These are phyloP conservation scores for Oryza meyeriana DNA, from an alignment of 176 grass and related monocot genomes.

Conservation along the genomic window DNA sequence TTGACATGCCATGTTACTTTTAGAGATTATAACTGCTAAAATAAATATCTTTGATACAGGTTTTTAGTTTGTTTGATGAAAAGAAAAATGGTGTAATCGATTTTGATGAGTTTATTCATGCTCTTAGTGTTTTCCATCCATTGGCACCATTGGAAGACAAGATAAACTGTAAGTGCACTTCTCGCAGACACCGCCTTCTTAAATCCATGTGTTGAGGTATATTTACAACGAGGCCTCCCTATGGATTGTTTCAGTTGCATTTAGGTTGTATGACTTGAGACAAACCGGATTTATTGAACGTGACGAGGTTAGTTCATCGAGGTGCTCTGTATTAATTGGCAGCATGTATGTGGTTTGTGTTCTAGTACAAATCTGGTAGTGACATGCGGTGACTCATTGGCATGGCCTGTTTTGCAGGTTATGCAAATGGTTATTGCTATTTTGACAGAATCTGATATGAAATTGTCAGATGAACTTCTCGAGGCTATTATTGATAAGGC, in stretches of 20 bases:
- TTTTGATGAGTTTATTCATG: slow-evolving; percentile 90
- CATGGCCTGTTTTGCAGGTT: slow-evolving; percentile 53
- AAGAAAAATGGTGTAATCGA: slow-evolving; percentile 88
- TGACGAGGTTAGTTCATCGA: slow-evolving; percentile 56
- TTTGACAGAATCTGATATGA: slow-evolving; percentile 65
- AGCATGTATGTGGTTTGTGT: background rate
- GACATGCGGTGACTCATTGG: background rate
- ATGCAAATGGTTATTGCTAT: slow-evolving; percentile 90
- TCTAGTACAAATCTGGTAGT: background rate
- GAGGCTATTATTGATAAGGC: slow-evolving; percentile 73
- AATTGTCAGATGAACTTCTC: slow-evolving; percentile 62
- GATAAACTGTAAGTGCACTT: slow-evolving; percentile 63
- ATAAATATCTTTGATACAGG: slow-evolving; percentile 20
- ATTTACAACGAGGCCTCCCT: background rate
- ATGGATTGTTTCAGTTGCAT: slow-evolving; percentile 70
- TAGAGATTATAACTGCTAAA: background rate
- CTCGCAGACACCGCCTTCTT: background rate
- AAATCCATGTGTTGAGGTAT: background rate
- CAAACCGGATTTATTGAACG: slow-evolving; percentile 85
- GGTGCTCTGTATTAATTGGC: background rate
- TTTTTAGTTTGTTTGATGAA: slow-evolving; percentile 90
- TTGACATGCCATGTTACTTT: background rate
- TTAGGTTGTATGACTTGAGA: slow-evolving; percentile 83
- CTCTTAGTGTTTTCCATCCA: slow-evolving; percentile 82
- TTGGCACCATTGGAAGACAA: slow-evolving; percentile 65